Conservation (phyloP, 352 stramenopile genomes). For the Globisporangium iwayamae region DNA sequence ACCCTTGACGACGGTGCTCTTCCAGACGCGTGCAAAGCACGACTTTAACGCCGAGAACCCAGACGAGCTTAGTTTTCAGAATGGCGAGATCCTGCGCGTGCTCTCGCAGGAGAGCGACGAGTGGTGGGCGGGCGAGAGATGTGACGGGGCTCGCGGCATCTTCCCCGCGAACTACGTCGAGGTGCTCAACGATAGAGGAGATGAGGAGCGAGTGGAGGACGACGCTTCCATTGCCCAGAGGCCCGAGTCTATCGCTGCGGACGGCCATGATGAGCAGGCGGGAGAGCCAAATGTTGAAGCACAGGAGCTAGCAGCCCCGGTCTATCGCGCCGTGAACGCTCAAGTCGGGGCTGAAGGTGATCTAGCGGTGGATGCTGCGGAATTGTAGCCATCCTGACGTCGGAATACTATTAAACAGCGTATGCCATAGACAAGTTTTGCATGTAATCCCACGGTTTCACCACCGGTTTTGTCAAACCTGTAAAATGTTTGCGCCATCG, state of each 20-base stretch:
- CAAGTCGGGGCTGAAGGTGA: background rate
- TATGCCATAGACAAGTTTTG: background rate
- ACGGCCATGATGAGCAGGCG: background rate
- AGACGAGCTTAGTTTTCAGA: conserved; percentile 49
- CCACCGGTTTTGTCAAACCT: background rate
- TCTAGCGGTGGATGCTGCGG: background rate
- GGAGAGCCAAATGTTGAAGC: background rate
- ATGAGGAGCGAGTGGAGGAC: background rate
- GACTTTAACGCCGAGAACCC: conserved; percentile 38
- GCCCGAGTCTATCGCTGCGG: too few relatives aligned
- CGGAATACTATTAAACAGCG: background rate
- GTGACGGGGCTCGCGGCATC: conserved; percentile 54
- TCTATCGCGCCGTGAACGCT: conserved; percentile 15
- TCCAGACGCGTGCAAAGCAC: conserved; percentile 30
- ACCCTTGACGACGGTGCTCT: conserved; percentile 2
- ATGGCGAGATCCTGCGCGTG: conserved; percentile 53
- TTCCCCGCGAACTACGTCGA: conserved; percentile 54
- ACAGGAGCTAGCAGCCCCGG: background rate
- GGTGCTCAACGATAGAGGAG: background rate
- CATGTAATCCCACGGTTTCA: background rate
- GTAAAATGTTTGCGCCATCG: conserved; percentile 9
- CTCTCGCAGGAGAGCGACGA: conserved; percentile 42
- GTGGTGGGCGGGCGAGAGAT: conserved; percentile 64
- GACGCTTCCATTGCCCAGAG: background rate
- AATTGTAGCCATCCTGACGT: conserved; percentile 1